These are phyloP conservation scores for Pinus taeda DNA, from an alignment of 75 land plant genomes.

Conservation along the genomic window DNA sequence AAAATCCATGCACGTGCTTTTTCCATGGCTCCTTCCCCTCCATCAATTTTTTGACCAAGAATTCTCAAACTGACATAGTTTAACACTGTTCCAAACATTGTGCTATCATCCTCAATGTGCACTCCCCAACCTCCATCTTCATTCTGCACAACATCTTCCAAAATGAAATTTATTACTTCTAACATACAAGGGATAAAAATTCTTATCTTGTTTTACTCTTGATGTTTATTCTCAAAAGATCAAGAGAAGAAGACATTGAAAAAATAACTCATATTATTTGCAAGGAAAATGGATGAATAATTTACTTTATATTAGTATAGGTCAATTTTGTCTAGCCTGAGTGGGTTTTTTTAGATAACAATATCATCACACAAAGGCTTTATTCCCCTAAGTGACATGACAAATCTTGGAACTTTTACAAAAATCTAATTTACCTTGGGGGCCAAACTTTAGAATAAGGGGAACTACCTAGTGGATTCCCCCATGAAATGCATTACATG, in stretches of 20 bases:
- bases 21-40: constrained; percentile 72
- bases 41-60: constrained; percentile 79
- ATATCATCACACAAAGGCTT: background rate
- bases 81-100: constrained; percentile 92
- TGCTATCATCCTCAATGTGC: constrained; percentile 92
- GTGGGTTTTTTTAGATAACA: no score
- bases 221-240: background rate
- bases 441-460: no score
- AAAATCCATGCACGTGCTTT: constrained; percentile 84
- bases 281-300: background rate
- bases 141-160: constrained; percentile 38
- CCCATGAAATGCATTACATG: no score
- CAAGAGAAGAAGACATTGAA: background rate
- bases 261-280: background rate
- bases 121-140: constrained; percentile 99
- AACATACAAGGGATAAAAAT: background rate
- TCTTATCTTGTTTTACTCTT: background rate
- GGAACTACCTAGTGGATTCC: no score
- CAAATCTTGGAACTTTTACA: no score
- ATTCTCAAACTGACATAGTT: constrained; percentile 87
- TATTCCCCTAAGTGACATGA: no score
- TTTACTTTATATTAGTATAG: background rate
- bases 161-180: background rate
- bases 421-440: no score
- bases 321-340: no score